Conservation (phyloP, 2,329 filamentous ascomycete species). For the Calcarisporium arbuscula region DNA sequence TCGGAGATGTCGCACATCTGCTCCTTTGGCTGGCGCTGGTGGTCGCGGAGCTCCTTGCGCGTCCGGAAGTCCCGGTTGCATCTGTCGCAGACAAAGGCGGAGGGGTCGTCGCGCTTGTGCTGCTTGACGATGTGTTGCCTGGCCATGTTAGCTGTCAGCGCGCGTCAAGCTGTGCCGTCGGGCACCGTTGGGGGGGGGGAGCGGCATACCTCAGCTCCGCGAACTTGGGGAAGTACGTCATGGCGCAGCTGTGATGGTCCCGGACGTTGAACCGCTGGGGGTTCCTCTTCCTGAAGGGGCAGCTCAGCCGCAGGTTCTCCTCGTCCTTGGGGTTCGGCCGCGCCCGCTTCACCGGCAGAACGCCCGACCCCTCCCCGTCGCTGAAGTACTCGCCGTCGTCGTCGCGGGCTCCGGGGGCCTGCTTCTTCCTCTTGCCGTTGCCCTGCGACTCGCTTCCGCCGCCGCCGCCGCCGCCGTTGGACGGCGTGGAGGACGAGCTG, state of each 20-base stretch:
- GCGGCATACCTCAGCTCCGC: constrained; percentile 29
- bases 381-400: constrained; percentile 28
- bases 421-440: constrained; percentile 30
- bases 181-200: not conserved
- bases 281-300: constrained; percentile 38
- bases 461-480: constrained; percentile 17
- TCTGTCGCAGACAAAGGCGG: constrained; percentile 33
- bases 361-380: constrained; percentile 26
- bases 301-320: constrained; percentile 33
- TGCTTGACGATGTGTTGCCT: constrained; percentile 38
- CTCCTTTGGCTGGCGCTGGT: constrained; percentile 33
- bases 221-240: constrained; percentile 36
- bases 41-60: constrained; percentile 31
- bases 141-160: constrained; percentile 6
- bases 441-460: constrained; percentile 15
- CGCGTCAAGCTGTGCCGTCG: not conserved
- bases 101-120: constrained; percentile 34
- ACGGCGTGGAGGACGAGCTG: constrained; percentile 23
- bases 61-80: constrained; percentile 33
- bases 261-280: constrained; percentile 39
- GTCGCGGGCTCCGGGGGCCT: constrained; percentile 18
- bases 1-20: constrained; percentile 35
- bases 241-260: constrained; percentile 37
- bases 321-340: constrained; percentile 27
- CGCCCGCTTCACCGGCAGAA: constrained; percentile 21